Percentiles rank a stretch among this genome's conserved stretches.
Evolutionary conservation across 805 yeast species (phyloP).

Genomic region (Candida endomychidarum): DNA sequence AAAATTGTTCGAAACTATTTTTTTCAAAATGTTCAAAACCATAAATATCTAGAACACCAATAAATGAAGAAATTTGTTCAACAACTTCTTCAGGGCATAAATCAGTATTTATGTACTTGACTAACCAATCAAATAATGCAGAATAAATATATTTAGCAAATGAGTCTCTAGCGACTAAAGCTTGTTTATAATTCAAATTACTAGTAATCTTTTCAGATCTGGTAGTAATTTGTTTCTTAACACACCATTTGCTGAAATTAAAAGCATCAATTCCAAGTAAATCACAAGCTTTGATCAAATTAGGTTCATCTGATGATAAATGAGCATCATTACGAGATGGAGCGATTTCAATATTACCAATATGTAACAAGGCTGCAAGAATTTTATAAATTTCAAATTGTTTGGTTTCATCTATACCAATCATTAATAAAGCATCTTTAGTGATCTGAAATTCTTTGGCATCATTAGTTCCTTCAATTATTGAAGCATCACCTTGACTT

Average conservation of each 20-base stretch:
- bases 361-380: conserved; percentile 84
- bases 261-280: conserved; percentile 76
- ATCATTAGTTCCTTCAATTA: conserved; percentile 80
- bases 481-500: conserved; percentile 82
- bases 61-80: conserved; percentile 63
- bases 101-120: conserved; percentile 75
- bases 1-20: conserved; percentile 95
- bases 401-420: conserved; percentile 62
- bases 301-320: conserved; percentile 83
- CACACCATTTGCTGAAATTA: conserved; percentile 83
- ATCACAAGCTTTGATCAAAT: conserved; percentile 76
- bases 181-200: conserved; percentile 78
- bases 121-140: conserved; percentile 94
- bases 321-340: conserved; percentile 84
- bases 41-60: conserved; percentile 95
- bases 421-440: conserved; percentile 69
- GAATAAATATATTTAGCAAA: conserved; percentile 93
- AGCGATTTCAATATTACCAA: conserved; percentile 87
- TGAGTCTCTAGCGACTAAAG: conserved; percentile 92
- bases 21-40: conserved; percentile 96
- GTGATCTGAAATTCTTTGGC: conserved; percentile 75
- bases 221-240: conserved; percentile 89
- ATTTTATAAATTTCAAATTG: conserved; percentile 74
- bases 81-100: conserved; percentile 73
- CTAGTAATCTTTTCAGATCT: conserved; percentile 89